phyloP scores from a whole-genome alignment of 305 asterid species.

The Withania somnifera region DNA sequence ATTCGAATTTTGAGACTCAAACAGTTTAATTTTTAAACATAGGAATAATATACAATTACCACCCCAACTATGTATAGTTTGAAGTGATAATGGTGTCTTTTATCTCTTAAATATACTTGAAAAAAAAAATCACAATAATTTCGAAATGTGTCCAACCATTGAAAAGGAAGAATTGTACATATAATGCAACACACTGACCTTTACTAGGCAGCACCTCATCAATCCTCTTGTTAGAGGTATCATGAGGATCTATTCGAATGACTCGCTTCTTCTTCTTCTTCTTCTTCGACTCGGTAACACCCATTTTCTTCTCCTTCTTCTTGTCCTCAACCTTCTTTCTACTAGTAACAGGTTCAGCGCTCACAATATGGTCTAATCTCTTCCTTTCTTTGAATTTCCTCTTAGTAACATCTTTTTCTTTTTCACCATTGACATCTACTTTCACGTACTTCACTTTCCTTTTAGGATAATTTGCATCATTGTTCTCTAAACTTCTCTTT shows the following conservation, averaged over 20 bases:
- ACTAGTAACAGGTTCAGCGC: constrained; percentile 4
- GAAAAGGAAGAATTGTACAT: too few species aligned
- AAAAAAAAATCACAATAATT: too few species aligned
- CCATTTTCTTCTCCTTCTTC: constrained; percentile 22
- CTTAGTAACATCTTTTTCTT: constrained; percentile 14
- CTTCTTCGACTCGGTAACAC: too few species aligned
- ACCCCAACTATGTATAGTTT: too few species aligned
- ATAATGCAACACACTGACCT: constrained; percentile 29
- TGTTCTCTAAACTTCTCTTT: too few species aligned
- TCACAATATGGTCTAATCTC: constrained; percentile 17
- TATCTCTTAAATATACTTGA: too few species aligned
- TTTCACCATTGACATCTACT: neutral
- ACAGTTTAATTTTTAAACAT: too few species aligned
- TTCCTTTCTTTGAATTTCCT: neutral
- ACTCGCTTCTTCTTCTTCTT: constrained; percentile 65
- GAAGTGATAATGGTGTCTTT: too few species aligned
- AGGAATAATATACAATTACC: too few species aligned
- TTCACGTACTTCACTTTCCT: constrained; percentile 2
- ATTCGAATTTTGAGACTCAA: too few species aligned
- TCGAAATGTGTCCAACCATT: too few species aligned
- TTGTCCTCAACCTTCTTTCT: constrained; percentile 32
- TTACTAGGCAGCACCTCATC: constrained; percentile 38
- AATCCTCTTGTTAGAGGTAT: constrained; percentile 78
- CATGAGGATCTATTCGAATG: constrained; percentile 65
- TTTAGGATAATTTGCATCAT: constrained; percentile 20